Evolutionary conservation across 805 yeast genomes (phyloP).

Genomic region (Candida boleticola): DNA sequence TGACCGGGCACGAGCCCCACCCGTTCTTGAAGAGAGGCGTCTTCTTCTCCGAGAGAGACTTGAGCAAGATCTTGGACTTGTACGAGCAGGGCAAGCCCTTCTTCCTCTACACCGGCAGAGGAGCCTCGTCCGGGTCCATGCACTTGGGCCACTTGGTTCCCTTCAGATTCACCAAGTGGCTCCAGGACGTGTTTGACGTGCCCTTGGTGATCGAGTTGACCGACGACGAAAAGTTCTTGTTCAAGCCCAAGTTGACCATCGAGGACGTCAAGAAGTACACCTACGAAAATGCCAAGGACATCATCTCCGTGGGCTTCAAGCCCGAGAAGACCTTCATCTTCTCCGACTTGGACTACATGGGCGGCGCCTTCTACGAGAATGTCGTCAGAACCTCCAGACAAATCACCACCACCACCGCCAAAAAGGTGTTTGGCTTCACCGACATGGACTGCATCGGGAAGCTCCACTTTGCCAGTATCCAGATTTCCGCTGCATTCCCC

Average conservation of each 20-base stretch:
- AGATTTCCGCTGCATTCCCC: constrained; percentile 94
- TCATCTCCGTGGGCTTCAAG: constrained; percentile 90
- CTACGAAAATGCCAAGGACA: constrained; percentile 83
- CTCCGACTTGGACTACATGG: constrained; percentile 90
- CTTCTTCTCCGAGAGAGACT: constrained; percentile 89
- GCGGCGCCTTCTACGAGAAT: constrained; percentile 89
- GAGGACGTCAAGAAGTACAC: constrained; percentile 84
- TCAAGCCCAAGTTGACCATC: constrained; percentile 86
- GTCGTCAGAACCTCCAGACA: constrained; percentile 91
- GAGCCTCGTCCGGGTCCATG: constrained; percentile 92
- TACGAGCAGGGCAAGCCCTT: constrained; percentile 95
- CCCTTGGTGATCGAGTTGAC: constrained; percentile 93
- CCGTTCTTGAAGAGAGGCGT: constrained; percentile 86
- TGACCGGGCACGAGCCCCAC: constrained; percentile 92
- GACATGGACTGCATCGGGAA: constrained; percentile 95
- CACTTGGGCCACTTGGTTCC: constrained; percentile 98
- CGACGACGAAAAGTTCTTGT: constrained; percentile 95
- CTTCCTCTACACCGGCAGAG: constrained; percentile 95
- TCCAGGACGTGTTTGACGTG: constrained; percentile 95
- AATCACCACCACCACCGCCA: constrained; percentile 95
- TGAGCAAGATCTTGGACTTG: constrained; percentile 71
- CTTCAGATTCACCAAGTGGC: constrained; percentile 93
- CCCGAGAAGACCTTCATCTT: constrained; percentile 94
- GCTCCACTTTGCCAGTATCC: constrained; percentile 92
- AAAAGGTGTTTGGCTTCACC: constrained; percentile 93